Percentiles rank a stretch among this genome's conserved stretches.
Evolutionary conservation across 768 basidiomycete genomes (phyloP).

Genomic region (Collybia mongolica): DNA sequence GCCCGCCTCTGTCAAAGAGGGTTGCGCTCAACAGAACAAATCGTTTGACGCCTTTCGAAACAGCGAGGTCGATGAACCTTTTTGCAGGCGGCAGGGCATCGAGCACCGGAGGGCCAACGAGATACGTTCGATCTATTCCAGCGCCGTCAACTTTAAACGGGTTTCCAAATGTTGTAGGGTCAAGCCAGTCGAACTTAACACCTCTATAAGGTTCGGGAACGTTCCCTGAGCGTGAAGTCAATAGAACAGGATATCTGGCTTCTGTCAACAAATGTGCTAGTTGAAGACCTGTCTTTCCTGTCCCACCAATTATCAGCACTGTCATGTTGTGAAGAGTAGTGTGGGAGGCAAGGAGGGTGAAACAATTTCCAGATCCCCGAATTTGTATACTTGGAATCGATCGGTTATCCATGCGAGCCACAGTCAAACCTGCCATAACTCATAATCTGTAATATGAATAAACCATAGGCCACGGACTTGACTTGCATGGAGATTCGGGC

Average conservation of each 20-base stretch:
- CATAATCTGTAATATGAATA: no score
- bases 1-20: conserved; percentile 18
- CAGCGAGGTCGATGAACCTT: conserved; percentile 32
- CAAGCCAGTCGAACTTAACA: conserved; percentile 32
- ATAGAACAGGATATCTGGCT: conserved; percentile 21
- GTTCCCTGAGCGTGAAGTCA: conserved; percentile 21
- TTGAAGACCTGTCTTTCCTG: conserved; percentile 27
- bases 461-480: no score
- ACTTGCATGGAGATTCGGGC: no score
- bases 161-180: conserved; percentile 24
- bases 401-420: no score
- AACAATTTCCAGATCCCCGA: no score
- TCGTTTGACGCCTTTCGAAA: conserved; percentile 29
- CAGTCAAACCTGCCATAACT: no score
- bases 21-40: conserved; percentile 30
- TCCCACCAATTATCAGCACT: conserved; percentile 33
- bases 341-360: no score
- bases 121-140: conserved; percentile 18
- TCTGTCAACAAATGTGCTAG: conserved; percentile 24
- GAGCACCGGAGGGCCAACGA: conserved; percentile 1
- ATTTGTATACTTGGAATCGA: no score
- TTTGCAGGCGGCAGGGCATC: conserved; percentile 20
- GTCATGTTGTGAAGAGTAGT: conserved; percentile 20
- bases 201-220: conserved; percentile 24
- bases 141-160: conserved; percentile 21